Evolutionary conservation across 129 eudicot species (phyloP), one percentile per base, ranked within the genome.

Genomic region (Apium graveolens): DNA sequence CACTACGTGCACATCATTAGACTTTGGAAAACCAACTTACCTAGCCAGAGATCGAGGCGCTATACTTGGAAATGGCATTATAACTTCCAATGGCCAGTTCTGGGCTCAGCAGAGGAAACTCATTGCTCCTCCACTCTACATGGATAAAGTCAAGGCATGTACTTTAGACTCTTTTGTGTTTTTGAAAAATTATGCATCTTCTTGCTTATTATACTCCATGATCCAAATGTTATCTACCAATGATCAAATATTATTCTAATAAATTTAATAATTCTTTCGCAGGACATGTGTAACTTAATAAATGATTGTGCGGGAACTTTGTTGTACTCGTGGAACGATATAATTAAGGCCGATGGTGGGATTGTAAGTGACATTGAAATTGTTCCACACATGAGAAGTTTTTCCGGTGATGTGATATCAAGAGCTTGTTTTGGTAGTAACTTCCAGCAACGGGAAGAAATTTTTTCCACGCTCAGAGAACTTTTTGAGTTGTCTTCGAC

Each of bases 381-480:
- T n/a, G 88, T 82, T 31, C 76, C 24, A 11, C 57, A 75, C 39
- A 79, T 85, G 86, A 79, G 79, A 37, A 76, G 77, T 12, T 85
- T 85, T 60, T 85, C 89, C 0, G 86, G 86, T 38, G 89, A 80
- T 35, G 80, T 85, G 27, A 85, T 85, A 42, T 85, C 88, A 7
- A 85, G 82, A 82, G 86, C 88, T 60, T 85, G 88, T 75, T 85
- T 85, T 62, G 88, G 88, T 18, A 82, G 88, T 48, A 85, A 75
- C 41, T 82, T 78, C 51, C 76, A 83, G 31, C 79, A 71, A 75
- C 86, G 88, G 14, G 83, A 85, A 48, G 78, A 76, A 34, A 85
- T 85, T 3, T 85, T 85, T 73, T 14, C 17, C n/a, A 82, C 66
- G 77, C 78, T 85, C 44, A 74, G 77, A 24, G 39, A 79, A 34